Evolutionary conservation across 805 yeast genomes (phyloP).

Genomic region (Spathaspora girioi): DNA sequence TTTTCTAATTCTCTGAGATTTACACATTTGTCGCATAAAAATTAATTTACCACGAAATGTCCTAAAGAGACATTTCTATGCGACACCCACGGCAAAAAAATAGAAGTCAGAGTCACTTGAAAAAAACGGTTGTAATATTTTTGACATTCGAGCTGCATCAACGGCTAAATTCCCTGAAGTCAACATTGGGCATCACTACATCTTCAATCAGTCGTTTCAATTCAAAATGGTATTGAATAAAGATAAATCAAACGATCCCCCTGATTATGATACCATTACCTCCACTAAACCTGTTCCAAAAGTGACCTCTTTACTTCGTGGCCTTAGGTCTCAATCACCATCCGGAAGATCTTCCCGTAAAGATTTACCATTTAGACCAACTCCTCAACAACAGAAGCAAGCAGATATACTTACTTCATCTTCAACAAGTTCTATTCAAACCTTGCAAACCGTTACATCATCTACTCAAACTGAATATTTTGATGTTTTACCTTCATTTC

Average conservation of each 20-base stretch:
- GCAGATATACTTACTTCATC: constrained; percentile 25
- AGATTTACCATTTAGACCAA: constrained; percentile 31
- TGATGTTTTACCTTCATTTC: constrained; percentile 66
- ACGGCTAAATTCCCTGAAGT: neutral
- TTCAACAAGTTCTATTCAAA: constrained; percentile 20
- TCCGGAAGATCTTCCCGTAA: constrained; percentile 5
- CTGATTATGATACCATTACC: neutral
- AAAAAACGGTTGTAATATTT: too few relatives aligned
- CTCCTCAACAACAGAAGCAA: constrained; percentile 31
- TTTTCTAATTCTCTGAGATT: too few relatives aligned
- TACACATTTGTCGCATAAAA: too few relatives aligned
- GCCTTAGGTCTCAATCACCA: constrained; percentile 4
- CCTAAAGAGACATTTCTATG: too few relatives aligned
- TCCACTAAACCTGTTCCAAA: neutral
- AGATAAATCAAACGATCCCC: neutral
- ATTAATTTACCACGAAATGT: too few relatives aligned
- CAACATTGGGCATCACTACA: neutral
- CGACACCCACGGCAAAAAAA: too few relatives aligned
- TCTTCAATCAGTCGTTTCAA: too few relatives aligned
- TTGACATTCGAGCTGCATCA: neutral
- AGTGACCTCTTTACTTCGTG: constrained; percentile 1
- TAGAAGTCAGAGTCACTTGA: too few relatives aligned
- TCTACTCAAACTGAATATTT: constrained; percentile 34
- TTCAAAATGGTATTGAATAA: neutral
- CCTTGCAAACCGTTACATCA: constrained; percentile 7